These are phyloP conservation scores for Leptosphaerulina australis DNA, from an alignment of 2,329 filamentous ascomycete genomes.

Conservation along the genomic window DNA sequence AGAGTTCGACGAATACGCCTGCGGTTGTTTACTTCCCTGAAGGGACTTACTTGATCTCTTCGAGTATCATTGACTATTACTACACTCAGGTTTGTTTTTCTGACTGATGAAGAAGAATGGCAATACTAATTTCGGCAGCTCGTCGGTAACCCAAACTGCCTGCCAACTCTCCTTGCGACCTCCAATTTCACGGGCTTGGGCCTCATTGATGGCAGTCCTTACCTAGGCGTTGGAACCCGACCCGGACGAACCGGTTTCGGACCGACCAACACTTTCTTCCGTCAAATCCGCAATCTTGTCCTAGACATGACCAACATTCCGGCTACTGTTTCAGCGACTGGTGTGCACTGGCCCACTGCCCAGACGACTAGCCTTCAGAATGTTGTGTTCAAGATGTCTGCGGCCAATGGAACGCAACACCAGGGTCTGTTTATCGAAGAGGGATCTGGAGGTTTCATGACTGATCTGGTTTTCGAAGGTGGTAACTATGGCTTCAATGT, in stretches of 20 bases:
- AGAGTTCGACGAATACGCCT: slow-evolving; percentile 58
- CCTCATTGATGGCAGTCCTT: slow-evolving; percentile 64
- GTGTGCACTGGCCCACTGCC: slow-evolving; percentile 55
- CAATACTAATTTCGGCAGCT: slow-evolving; percentile 42
- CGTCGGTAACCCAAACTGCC: slow-evolving; percentile 63
- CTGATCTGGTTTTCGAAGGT: slow-evolving; percentile 54
- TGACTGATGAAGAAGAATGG: neutral
- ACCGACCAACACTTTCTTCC: slow-evolving; percentile 67
- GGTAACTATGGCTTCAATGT: slow-evolving; percentile 50
- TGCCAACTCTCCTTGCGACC: slow-evolving; percentile 62
- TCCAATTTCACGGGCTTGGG: slow-evolving; percentile 61
- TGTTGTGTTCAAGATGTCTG: slow-evolving; percentile 53
- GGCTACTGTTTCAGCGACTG: slow-evolving; percentile 52
- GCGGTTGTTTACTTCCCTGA: slow-evolving; percentile 64
- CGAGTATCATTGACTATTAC: slow-evolving; percentile 66
- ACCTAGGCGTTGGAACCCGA: slow-evolving; percentile 44
- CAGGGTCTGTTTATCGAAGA: slow-evolving; percentile 54
- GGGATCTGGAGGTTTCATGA: slow-evolving; percentile 55
- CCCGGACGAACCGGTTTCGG: slow-evolving; percentile 49
- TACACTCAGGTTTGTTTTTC: slow-evolving; percentile 57
- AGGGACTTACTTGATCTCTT: slow-evolving; percentile 64
- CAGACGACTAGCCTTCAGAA: slow-evolving; percentile 56
- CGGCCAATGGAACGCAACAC: slow-evolving; percentile 53
- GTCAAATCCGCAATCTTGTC: slow-evolving; percentile 69
- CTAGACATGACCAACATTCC: slow-evolving; percentile 63